A percentile compares a stretch with the other conserved stretches of the same genome.
These are phyloP conservation scores for Podaxis mareebaensis DNA, from an alignment of 768 basidiomycete species.

Conservation along the genomic window DNA sequence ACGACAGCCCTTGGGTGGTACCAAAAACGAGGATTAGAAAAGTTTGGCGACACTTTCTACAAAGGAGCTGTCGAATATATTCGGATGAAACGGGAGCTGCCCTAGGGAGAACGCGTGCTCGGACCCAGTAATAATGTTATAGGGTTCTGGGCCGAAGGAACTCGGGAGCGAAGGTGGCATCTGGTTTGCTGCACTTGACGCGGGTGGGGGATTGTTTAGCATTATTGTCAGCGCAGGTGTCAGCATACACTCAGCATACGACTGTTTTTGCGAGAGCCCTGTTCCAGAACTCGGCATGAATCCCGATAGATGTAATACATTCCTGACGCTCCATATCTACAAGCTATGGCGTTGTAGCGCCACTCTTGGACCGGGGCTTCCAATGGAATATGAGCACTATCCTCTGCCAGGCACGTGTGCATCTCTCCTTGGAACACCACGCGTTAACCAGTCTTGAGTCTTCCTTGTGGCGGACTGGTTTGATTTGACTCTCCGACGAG, in stretches of 20 bases:
- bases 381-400: neutral
- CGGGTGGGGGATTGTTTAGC: neutral
- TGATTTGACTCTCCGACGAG: slow-evolving; percentile 3
- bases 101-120: slow-evolving; percentile 12
- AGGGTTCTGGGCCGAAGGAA: neutral
- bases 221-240: neutral
- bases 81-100: slow-evolving; percentile 45
- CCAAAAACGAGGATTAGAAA: slow-evolving; percentile 46
- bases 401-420: neutral
- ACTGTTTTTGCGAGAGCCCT: neutral
- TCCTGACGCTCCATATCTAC: neutral
- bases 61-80: slow-evolving; percentile 58
- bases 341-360: neutral
- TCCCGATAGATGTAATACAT: neutral
- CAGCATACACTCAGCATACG: neutral
- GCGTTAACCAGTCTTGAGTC: neutral
- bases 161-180: neutral
- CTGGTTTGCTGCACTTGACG: neutral
- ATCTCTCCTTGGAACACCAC: slow-evolving; percentile 1
- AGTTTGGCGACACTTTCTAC: slow-evolving; percentile 53
- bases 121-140: too few species aligned
- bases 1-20: slow-evolving; percentile 49
- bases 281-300: neutral
- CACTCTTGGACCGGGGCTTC: neutral
- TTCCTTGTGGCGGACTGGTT: neutral